Base-by-base conservation (phyloP, 805 yeast genomes). In the Candida suzukii region DNA sequence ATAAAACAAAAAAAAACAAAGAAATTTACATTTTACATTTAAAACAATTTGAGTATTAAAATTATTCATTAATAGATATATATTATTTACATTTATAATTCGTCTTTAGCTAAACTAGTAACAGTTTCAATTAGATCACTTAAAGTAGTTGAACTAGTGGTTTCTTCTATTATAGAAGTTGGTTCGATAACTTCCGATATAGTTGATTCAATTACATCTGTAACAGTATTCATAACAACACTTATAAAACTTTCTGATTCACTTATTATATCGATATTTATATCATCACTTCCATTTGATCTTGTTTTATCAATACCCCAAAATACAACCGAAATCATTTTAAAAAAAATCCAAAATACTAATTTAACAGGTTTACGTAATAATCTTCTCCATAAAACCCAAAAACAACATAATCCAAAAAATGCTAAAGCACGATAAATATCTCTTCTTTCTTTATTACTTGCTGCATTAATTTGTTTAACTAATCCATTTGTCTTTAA, bases 361-460 rank as follows among this genome's bases (percentile, higher is more conserved):
- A 75, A 48, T 40, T 51, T 52, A 2, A 71, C 60, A 0, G 81
- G 80, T 28, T 63, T 54, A 34, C 65, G 60, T 31, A 75, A 54
- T 2, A 75, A 57, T 48, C 81, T 59, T 42, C 70, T 59, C 71
- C 76, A 75, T 2, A 74, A 39, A 9, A 75, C 71, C 74, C 76
- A 74, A 7, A 59, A 52, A 43, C 76, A 67, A 31, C 74, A 73
- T 2, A 65, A 42, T 20, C 64, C 42, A 41, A 75, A 68, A 43
- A 75, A 70, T 16, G 68, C 72, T 5, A 73, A 43, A 22, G 77
- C 65, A 41, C 68, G 45, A 51, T 74, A 75, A 21, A 75, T 74
- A 34, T 74, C 63, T 38, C 66, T 53, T 42, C 73, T 66, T 46
- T 76, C 80, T 4, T 62, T 57, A 40, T 65, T 61, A 47, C 76